Conservation (phyloP, 176 grass and related monocot species). For the Rhynchospora pubera region DNA sequence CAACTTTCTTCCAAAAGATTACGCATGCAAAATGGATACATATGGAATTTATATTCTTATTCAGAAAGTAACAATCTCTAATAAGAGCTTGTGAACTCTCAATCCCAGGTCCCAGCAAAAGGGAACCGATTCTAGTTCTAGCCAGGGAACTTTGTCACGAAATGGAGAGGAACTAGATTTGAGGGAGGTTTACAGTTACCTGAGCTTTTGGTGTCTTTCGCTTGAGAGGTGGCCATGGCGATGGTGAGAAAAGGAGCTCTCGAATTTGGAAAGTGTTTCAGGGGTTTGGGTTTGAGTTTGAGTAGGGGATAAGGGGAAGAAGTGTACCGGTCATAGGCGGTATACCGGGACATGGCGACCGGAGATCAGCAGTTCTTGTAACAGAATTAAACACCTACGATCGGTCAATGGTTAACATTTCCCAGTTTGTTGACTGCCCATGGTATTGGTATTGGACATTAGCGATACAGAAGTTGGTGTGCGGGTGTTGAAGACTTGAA, state of each 20-base stretch:
- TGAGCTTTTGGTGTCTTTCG: conserved; percentile 9
- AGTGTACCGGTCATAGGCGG: conserved; percentile 10
- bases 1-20: background rate
- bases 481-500: background rate
- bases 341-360: conserved; percentile 8
- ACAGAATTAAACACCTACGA: background rate
- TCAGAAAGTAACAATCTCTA: background rate
- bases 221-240: conserved; percentile 39
- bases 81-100: background rate
- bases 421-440: background rate
- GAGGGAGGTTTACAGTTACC: background rate
- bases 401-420: background rate
- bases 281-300: background rate
- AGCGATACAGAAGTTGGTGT: background rate
- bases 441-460: conserved; percentile 1
- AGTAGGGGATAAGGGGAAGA: conserved; percentile 10
- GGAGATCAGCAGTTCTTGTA: conserved; percentile 4
- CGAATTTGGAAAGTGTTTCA: background rate
- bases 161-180: conserved; percentile 12
- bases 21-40: background rate
- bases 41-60: background rate
- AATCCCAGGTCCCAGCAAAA: background rate
- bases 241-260: background rate
- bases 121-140: background rate
- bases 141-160: background rate